Evolutionary conservation across 139 green algal genomes (phyloP).

Genomic region (Raphidocelis subcapitata): DNA sequence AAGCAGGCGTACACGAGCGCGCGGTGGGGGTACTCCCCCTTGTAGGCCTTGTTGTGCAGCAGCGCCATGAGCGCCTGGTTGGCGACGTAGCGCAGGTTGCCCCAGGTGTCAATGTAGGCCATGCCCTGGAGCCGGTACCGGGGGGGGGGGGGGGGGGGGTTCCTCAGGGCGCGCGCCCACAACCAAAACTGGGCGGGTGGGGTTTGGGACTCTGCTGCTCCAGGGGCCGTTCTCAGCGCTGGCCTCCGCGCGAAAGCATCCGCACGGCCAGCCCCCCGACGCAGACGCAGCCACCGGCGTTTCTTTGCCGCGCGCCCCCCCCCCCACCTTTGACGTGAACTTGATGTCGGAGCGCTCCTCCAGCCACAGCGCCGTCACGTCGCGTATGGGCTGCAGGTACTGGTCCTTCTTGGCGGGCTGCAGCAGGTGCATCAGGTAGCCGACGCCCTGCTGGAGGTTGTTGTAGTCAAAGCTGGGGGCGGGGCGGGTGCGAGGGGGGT

Average conservation of each 20-base stretch:
- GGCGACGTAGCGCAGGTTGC: constrained; percentile 51
- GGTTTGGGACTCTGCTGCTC: too few relatives aligned
- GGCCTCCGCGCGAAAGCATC: too few relatives aligned
- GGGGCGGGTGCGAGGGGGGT: neutral
- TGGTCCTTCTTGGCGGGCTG: constrained; percentile 7
- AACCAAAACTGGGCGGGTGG: too few relatives aligned
- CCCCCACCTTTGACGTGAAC: constrained; percentile 18
- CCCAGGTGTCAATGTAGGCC: constrained; percentile 32
- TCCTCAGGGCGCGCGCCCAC: too few relatives aligned
- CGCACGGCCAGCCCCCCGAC: too few relatives aligned
- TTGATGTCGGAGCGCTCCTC: constrained; percentile 22
- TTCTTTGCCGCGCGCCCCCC: too few relatives aligned
- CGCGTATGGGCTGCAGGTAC: constrained; percentile 9
- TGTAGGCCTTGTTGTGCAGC: constrained; percentile 26
- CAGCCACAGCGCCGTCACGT: constrained; percentile 21
- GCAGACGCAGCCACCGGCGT: too few relatives aligned
- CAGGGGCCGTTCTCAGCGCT: too few relatives aligned
- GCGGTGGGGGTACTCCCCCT: neutral
- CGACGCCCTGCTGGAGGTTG: constrained; percentile 19
- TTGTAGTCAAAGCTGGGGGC: constrained; percentile 28
- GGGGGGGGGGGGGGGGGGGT: too few relatives aligned
- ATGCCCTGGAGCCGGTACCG: constrained; percentile 16
- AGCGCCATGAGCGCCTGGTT: constrained; percentile 57
- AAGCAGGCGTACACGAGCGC: constrained; percentile 60
- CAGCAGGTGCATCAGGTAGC: constrained; percentile 23